These are phyloP conservation scores for Eucalyptus tenuipes DNA, from an alignment of 345 rosid species.

Conservation along the genomic window DNA sequence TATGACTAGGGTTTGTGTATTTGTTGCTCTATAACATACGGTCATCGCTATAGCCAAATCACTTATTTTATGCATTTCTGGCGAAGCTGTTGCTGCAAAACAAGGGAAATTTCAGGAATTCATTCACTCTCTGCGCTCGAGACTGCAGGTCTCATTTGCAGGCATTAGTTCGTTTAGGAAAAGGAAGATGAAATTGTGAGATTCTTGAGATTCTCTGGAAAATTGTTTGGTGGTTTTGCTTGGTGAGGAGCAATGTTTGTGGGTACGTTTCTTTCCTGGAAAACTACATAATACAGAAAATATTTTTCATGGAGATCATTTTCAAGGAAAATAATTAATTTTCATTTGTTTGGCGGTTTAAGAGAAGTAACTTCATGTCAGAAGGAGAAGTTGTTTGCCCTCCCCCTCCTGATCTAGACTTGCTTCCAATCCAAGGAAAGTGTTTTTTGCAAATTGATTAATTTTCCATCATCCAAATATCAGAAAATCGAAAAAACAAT, in stretches of 20 bases:
- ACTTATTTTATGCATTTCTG: too few relatives aligned
- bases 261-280: not conserved
- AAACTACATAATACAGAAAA: too few relatives aligned
- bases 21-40: too few relatives aligned
- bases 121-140: not conserved
- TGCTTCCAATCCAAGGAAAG: fast-evolving
- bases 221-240: not conserved
- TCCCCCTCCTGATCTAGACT: too few relatives aligned
- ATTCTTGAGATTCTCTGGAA: not conserved
- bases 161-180: not conserved
- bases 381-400: too few relatives aligned
- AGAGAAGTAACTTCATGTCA: fast-evolving
- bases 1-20: too few relatives aligned
- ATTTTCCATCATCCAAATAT: not conserved
- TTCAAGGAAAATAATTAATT: too few relatives aligned
- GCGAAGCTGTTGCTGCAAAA: too few relatives aligned
- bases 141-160: not conserved
- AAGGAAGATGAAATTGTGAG: not conserved
- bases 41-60: too few relatives aligned
- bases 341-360: too few relatives aligned
- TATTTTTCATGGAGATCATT: too few relatives aligned
- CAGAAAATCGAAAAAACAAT: fast-evolving
- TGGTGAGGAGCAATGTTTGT: not conserved
- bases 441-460: fast-evolving
- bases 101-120: not conserved